Percentiles rank a stretch among this genome's conserved stretches.
phyloP scores from a whole-genome alignment of 2,329 filamentous ascomycete species.

The Xylaria sp. region DNA sequence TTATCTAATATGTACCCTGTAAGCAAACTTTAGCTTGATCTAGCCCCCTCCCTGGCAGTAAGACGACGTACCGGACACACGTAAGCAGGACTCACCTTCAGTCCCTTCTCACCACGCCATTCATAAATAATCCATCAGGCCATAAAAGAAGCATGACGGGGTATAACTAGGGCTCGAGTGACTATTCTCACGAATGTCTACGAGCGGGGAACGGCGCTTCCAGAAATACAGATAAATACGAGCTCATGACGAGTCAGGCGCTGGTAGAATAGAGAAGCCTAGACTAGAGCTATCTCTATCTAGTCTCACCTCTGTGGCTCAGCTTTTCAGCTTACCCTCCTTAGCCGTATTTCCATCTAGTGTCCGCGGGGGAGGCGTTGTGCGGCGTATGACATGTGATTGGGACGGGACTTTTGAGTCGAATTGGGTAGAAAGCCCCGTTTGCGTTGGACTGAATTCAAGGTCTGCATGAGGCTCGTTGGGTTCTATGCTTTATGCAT shows the following conservation, averaged over 20 bases:
- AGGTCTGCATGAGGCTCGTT: too few relatives aligned
- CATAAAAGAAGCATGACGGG: too few relatives aligned
- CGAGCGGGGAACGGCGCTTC: neutral
- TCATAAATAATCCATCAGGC: neutral
- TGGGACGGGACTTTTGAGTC: too few relatives aligned
- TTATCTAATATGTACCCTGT: neutral
- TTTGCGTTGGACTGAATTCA: too few relatives aligned
- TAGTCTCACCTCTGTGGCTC: neutral
- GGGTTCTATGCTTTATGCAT: too few relatives aligned
- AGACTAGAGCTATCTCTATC: neutral
- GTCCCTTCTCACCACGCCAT: neutral
- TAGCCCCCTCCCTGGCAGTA: neutral
- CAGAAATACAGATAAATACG: neutral
- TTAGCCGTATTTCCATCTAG: neutral
- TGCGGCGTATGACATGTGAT: neutral
- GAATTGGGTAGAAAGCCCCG: too few relatives aligned
- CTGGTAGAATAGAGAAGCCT: too few relatives aligned
- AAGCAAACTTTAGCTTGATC: neutral
- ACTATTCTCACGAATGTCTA: too few relatives aligned
- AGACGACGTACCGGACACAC: neutral
- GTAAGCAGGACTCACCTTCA: neutral
- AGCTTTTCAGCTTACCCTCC: neutral
- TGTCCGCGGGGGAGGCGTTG: neutral
- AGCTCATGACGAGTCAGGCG: neutral
- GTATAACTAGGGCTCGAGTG: too few relatives aligned